phyloP scores from a whole-genome alignment of 306 rosid species.

The Ziziphus jujuba region DNA sequence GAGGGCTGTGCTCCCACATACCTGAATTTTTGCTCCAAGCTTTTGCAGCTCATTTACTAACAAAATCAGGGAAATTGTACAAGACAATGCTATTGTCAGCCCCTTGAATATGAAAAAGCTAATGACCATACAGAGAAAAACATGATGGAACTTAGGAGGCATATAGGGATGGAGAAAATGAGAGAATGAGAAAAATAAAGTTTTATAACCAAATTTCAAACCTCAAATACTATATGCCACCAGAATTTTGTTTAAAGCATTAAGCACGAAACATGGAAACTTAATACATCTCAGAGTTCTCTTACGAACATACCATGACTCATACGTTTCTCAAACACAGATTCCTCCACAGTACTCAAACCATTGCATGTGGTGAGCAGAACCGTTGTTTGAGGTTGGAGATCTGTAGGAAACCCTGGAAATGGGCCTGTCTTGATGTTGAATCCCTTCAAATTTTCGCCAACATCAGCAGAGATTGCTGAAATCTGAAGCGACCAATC shows the following conservation, averaged over 20 bases:
- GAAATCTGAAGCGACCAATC: conserved; percentile 25
- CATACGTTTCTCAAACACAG: conserved; percentile 33
- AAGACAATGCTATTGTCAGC: not conserved
- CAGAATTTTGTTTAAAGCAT: too few species aligned
- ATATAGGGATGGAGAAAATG: too few species aligned
- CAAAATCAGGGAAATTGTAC: conserved; percentile 5
- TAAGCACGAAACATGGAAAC: too few species aligned
- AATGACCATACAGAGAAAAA: too few species aligned
- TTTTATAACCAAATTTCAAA: too few species aligned
- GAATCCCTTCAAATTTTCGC: conserved; percentile 21
- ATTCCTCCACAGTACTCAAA: conserved; percentile 30
- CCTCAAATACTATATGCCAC: too few species aligned
- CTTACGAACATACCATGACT: conserved; percentile 28
- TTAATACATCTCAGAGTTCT: too few species aligned
- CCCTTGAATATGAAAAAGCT: too few species aligned
- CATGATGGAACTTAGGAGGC: too few species aligned
- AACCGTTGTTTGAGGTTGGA: conserved; percentile 39
- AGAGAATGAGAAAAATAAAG: too few species aligned
- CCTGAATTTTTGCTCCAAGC: conserved; percentile 40
- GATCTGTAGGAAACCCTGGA: conserved; percentile 41
- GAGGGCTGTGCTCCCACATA: conserved; percentile 35
- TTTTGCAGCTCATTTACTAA: conserved; percentile 31
- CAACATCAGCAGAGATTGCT: conserved; percentile 12
- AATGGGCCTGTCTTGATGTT: conserved; percentile 30
- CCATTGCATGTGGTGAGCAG: conserved; percentile 33